Evolutionary conservation across 2,329 filamentous ascomycete species (phyloP).

Genomic region (Aureobasidium melanogenum): DNA sequence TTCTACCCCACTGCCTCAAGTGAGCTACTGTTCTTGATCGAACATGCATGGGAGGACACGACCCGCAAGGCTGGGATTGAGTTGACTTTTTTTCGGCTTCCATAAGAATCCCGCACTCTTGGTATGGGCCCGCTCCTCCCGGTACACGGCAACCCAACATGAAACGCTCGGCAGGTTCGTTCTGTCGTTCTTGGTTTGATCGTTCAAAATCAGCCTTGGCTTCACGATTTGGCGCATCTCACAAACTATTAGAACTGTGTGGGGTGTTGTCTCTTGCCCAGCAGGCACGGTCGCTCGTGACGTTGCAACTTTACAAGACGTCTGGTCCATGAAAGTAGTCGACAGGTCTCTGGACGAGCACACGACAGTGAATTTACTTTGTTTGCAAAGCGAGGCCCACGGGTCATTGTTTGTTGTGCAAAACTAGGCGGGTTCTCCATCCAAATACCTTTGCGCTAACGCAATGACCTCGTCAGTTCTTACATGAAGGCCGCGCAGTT

Average conservation of each 20-base stretch:
- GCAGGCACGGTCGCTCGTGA: background rate
- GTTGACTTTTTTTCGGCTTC: conserved; percentile 6
- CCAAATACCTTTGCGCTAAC: background rate
- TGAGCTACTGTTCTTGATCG: background rate
- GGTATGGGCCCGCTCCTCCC: background rate
- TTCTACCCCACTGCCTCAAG: background rate
- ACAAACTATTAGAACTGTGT: background rate
- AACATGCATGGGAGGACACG: background rate
- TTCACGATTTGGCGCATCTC: background rate
- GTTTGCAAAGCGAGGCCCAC: background rate
- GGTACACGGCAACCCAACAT: conserved; percentile 9
- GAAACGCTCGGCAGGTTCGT: conserved; percentile 6
- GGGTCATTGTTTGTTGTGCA: background rate
- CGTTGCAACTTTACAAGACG: no score
- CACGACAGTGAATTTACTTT: background rate
- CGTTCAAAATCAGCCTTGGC: background rate
- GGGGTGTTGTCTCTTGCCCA: background rate
- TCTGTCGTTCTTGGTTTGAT: background rate
- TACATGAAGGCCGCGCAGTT: background rate
- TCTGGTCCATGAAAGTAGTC: background rate
- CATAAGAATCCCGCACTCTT: background rate
- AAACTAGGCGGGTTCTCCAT: background rate
- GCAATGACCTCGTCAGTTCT: background rate
- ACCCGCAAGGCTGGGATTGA: conserved; percentile 1
- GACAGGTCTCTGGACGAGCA: background rate